Evolutionary conservation across 352 stramenopile species (phyloP), one percentile per base, ranked within the genome.

Genomic region (Pythium apleroticum): DNA sequence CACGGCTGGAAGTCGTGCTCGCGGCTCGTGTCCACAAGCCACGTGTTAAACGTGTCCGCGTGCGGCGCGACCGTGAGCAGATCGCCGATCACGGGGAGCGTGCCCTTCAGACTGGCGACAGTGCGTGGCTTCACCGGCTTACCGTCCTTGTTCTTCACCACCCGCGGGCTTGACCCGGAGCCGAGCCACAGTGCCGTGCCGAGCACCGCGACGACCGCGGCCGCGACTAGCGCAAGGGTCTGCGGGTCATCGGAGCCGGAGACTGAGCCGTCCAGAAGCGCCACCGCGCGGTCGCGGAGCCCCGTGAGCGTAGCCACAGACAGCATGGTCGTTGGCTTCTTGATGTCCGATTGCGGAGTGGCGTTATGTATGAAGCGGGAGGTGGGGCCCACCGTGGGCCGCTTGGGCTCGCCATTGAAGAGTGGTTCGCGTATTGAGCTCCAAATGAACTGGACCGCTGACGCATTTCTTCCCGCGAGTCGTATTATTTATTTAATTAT

Each of bases 41-140:
- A 86, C 54, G 81, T 71, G 68, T 86, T 63, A 52, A 78, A 74
- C 2, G 57, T 70, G 28, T 70, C 60, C 22, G 50, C 35, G 28
- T 80, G 53, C 41, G 56, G 46, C 30, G 43, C 64, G 20, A 71
- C 53, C 22, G 81, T 69, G 20, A 86, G 14, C 20, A 78, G 53
- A 35, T 74, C 78, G 27, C 79, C 77, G 25, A 86, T 50, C 60
- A 86, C 65, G 0, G 77, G 75, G 37, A 86, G 64, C 17, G 70
- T 60, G 19, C 22, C 35, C 17, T 4, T 3, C 5, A 46, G 4
- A 8, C 14, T 22, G 37, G 14, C 4, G 19, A 22, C 4, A 7
- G 14, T 14, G 17, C 37, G 43, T 28, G 43, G 43, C 19, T 50
- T 27, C n/a, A 50, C 27, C n/a, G 43, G 2, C 43, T 28, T 49